These are phyloP conservation scores for Carex parvula DNA, from an alignment of 176 grass and related monocot genomes.

Conservation along the genomic window DNA sequence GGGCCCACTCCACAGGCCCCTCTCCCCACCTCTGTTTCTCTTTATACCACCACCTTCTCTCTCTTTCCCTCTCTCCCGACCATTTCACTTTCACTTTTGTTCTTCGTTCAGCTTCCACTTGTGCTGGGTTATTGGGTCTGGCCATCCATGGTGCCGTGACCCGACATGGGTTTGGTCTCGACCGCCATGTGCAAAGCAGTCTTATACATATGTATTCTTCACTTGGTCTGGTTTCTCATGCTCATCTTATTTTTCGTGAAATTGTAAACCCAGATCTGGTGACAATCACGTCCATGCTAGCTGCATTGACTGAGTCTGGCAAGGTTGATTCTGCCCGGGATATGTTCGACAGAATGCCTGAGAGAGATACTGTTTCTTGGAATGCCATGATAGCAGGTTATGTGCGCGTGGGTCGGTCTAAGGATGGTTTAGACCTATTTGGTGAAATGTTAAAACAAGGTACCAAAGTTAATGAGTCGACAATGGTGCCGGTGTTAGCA, in stretches of 20 bases:
- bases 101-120: not conserved
- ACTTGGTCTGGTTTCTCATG: slow-evolving; percentile 27
- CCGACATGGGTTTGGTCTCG: slow-evolving; percentile 37
- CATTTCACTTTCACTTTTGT: slow-evolving; percentile 10
- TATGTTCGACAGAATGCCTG: slow-evolving; percentile 56
- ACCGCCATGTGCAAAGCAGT: slow-evolving; percentile 62
- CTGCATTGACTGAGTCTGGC: slow-evolving; percentile 14
- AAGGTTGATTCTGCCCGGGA: slow-evolving; percentile 48
- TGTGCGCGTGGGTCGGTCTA: slow-evolving; percentile 40
- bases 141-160: slow-evolving; percentile 48
- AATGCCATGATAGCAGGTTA: slow-evolving; percentile 69
- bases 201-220: slow-evolving; percentile 70
- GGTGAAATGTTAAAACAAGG: slow-evolving; percentile 49
- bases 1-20: not conserved
- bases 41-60: not conserved
- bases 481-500: slow-evolving; percentile 57
- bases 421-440: slow-evolving; percentile 53
- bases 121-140: not conserved
- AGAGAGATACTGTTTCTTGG: slow-evolving; percentile 52
- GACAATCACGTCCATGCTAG: slow-evolving; percentile 47
- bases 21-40: slow-evolving; percentile 1
- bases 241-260: slow-evolving; percentile 38
- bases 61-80: not conserved
- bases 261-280: slow-evolving; percentile 48
- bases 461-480: slow-evolving; percentile 32